Evolutionary conservation across 2,329 filamentous ascomycete species (phyloP).

Genomic region (Aspergillus vadensis): DNA sequence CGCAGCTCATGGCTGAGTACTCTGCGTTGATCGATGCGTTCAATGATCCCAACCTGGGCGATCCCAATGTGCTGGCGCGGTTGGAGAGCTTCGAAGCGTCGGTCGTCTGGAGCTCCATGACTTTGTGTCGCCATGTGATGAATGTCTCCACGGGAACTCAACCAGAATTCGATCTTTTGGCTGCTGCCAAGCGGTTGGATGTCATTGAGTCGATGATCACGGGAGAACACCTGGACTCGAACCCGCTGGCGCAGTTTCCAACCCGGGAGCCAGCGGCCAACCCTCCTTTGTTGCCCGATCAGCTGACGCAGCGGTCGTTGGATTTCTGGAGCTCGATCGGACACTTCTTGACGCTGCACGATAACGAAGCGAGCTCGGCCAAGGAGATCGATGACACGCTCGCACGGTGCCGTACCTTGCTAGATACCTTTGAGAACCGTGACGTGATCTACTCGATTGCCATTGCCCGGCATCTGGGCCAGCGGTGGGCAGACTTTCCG

Average conservation of each 20-base stretch:
- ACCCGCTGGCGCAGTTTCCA: slow-evolving; percentile 49
- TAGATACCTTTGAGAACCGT: slow-evolving; percentile 81
- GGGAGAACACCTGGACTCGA: slow-evolving; percentile 64
- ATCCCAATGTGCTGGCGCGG: slow-evolving; percentile 41
- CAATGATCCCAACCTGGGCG: slow-evolving; percentile 42
- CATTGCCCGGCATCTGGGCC: slow-evolving; percentile 73
- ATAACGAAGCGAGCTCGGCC: slow-evolving; percentile 55
- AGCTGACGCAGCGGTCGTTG: slow-evolving; percentile 63
- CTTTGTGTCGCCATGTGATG: slow-evolving; percentile 51
- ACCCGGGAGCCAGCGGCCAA: slow-evolving; percentile 41
- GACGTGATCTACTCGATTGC: slow-evolving; percentile 90
- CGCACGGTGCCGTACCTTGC: slow-evolving; percentile 64
- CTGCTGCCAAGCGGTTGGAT: slow-evolving; percentile 69
- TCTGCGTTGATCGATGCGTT: slow-evolving; percentile 61
- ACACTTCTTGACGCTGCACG: slow-evolving; percentile 68
- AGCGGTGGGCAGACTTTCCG: slow-evolving; percentile 62
- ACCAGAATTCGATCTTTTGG: slow-evolving; percentile 60
- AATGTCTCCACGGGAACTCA: slow-evolving; percentile 39
- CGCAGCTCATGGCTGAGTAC: slow-evolving; percentile 66
- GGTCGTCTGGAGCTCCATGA: slow-evolving; percentile 62
- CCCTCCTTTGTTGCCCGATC: slow-evolving; percentile 47
- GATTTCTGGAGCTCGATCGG: slow-evolving; percentile 83
- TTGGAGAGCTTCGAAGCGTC: slow-evolving; percentile 59
- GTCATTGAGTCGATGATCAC: slow-evolving; percentile 77
- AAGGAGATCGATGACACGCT: slow-evolving; percentile 68